A percentile compares a stretch with the other conserved stretches of the same genome.
Conservation (phyloP, 2,329 filamentous ascomycete genomes). For the Leptographium procerum region DNA sequence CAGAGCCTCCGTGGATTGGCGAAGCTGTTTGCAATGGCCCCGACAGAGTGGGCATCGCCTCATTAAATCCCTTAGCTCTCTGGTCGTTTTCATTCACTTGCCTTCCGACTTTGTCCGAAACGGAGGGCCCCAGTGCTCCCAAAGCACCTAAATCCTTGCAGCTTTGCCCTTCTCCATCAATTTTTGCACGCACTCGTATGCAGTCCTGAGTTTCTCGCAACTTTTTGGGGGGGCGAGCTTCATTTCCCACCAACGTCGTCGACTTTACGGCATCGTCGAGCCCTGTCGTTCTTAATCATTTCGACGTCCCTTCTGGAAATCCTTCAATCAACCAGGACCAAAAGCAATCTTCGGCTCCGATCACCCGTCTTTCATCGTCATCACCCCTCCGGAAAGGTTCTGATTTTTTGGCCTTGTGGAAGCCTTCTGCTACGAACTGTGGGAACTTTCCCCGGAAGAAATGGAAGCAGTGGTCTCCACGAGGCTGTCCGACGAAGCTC, state of each 20-base stretch:
- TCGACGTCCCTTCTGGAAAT: background rate
- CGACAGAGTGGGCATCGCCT: background rate
- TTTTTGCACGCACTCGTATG: background rate
- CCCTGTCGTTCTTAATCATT: background rate
- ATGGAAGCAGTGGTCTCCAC: background rate
- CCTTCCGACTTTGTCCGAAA: constrained; percentile 5
- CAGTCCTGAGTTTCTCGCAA: too few relatives aligned
- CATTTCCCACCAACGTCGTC: background rate
- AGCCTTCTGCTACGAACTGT: background rate
- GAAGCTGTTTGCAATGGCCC: background rate
- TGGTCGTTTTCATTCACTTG: background rate
- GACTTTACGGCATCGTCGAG: background rate
- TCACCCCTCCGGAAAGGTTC: background rate
- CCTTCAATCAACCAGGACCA: background rate
- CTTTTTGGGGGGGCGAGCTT: too few relatives aligned
- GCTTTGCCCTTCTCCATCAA: background rate
- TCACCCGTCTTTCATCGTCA: background rate
- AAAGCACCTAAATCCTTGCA: background rate
- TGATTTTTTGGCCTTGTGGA: background rate
- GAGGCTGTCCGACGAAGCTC: background rate
- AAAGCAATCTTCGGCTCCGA: background rate
- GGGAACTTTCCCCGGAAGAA: constrained; percentile 5
- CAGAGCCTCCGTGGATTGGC: background rate
- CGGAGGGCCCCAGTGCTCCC: background rate
- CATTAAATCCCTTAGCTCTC: background rate